Conservation (phyloP, 2,329 filamentous ascomycete species). For the Apiospora sp. region DNA sequence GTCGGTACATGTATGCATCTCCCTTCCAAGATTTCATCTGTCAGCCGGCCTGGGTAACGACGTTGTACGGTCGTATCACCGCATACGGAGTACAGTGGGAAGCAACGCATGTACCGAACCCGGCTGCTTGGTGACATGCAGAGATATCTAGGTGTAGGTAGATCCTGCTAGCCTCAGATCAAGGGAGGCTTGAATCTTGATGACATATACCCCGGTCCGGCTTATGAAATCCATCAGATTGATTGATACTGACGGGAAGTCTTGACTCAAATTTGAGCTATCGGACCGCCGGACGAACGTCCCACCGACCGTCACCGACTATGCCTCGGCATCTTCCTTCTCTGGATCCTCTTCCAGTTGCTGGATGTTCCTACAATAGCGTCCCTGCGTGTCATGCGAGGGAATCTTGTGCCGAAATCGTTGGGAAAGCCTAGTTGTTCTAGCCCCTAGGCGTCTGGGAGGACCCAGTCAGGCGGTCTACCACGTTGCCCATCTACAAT, state of each 20-base stretch:
- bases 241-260: no score
- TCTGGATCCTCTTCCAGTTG: not conserved
- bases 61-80: not conserved
- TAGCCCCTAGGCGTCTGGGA: slow-evolving; percentile 5
- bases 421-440: slow-evolving; percentile 6
- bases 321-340: not conserved
- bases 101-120: not conserved
- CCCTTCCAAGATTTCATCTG: not conserved
- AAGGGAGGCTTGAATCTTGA: not conserved
- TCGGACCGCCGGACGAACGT: slow-evolving; percentile 3
- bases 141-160: not conserved
- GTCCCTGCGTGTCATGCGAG: not conserved
- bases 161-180: not conserved
- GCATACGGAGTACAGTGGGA: not conserved
- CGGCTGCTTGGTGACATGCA: not conserved
- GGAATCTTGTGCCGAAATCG: not conserved
- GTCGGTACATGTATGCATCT: no score
- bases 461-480: slow-evolving; percentile 5
- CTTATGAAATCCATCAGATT: not conserved
- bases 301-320: slow-evolving; percentile 3
- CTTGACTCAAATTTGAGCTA: not conserved
- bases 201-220: not conserved
- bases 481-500: not conserved
- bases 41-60: not conserved
- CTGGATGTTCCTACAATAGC: not conserved